Evolutionary conservation across 179 eudicot genomes (phyloP), one percentile per base, ranked within the genome.

Genomic region (Heliamphora pulchella): DNA sequence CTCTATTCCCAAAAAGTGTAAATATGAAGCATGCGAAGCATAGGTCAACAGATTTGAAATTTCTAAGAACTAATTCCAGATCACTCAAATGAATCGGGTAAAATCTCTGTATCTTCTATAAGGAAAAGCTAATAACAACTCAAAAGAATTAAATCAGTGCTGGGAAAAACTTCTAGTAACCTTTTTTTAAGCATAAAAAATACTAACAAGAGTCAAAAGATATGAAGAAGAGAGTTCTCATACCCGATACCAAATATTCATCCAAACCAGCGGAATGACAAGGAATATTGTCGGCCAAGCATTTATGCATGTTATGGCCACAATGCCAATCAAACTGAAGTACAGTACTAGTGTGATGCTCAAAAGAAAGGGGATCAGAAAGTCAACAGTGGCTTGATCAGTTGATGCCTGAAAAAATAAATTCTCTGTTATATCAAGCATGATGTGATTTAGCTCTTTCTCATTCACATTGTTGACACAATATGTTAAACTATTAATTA

Each of bases 271-370:
- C 0, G 98, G 98, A 83, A 93, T 72, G 47, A 93, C 75, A 77
- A 93, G 85, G 79, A 93, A 83, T 43, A 85, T 78, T 5, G 91
- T 90, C 2, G 98, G 97, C 98, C 98, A 94, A 80, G 96, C 95
- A 79, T 91, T 87, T 64, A 88, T 87, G 74, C 91, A 89, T n/a
- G 96, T 94, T 74, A 94, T 79, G 58, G 87, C 82, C 65, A 94
- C 53, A 65, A 91, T 89, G 83, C 91, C 83, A 64, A 94, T 66
- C 71, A 92, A 72, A 43, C 88, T 78, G 80, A 90, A 81, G 89
- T 89, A 92, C 91, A 91, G 84, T 41, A 87, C 80, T 59, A 90
- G 62, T 7, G 89, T 81, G 55, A 89, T 76, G 74, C 87, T 83
- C 83, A 90, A 77, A 44, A 88, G 78, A n/a, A 91, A 82, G 13